phyloP scores from a whole-genome alignment of 2,329 filamentous ascomycete species.

The Bimuria novae-zelandiae region DNA sequence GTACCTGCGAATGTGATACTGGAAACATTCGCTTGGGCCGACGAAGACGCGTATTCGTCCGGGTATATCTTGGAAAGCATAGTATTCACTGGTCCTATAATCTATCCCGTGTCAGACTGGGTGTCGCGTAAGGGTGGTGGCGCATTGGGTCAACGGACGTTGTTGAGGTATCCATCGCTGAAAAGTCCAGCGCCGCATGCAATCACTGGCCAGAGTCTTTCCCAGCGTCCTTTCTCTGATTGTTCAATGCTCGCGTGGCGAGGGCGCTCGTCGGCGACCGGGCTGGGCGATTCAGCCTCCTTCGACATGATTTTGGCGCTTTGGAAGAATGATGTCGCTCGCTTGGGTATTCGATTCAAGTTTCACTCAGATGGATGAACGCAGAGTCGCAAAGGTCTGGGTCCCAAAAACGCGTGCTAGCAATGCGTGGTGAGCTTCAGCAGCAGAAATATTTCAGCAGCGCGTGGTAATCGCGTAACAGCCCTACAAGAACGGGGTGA shows the following conservation, averaged over 20 bases:
- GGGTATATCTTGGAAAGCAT: constrained; percentile 72
- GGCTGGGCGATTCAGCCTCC: constrained; percentile 13
- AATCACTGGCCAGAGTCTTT: constrained; percentile 72
- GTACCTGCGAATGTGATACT: constrained; percentile 87
- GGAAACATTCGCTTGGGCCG: constrained; percentile 73
- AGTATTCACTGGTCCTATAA: constrained; percentile 87
- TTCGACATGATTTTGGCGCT: constrained; percentile 18
- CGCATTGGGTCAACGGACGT: constrained; percentile 55
- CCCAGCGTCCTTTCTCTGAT: constrained; percentile 43
- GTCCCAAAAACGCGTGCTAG: background rate
- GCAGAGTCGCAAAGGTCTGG: background rate
- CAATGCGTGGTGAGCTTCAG: background rate
- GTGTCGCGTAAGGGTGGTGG: constrained; percentile 5
- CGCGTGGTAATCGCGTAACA: background rate
- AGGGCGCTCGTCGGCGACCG: constrained; percentile 11
- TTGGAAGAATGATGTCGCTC: constrained; percentile 13
- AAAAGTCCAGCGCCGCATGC: constrained; percentile 90
- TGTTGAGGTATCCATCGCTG: constrained; percentile 90
- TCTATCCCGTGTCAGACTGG: constrained; percentile 52
- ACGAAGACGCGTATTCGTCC: constrained; percentile 68
- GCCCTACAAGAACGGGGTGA: background rate
- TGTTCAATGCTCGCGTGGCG: constrained; percentile 33
- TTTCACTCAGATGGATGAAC: background rate
- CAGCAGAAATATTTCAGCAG: background rate
- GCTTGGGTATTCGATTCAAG: background rate